Conservation (phyloP, 106 monocot species). For the Chionographis japonica region DNA sequence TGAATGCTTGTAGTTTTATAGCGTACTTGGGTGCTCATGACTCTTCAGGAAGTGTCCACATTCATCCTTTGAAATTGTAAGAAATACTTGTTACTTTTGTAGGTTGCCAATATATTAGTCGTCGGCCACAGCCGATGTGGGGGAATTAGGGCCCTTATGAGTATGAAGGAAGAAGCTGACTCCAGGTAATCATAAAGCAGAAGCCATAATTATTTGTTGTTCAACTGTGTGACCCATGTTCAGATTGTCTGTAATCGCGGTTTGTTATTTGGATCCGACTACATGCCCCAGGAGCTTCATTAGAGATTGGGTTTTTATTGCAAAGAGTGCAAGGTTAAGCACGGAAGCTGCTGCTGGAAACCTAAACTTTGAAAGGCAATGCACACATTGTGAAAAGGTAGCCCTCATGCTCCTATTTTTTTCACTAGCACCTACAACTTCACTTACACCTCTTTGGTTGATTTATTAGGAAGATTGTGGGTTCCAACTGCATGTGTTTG, state of each 20-base stretch:
- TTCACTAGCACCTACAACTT: too few relatives aligned
- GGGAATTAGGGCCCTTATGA: slow-evolving; percentile 93
- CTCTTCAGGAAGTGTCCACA: neutral
- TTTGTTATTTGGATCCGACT: neutral
- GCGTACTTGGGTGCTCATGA: neutral
- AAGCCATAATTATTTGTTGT: neutral
- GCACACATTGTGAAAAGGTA: slow-evolving; percentile 91
- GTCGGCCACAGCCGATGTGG: slow-evolving; percentile 96
- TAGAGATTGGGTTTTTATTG: slow-evolving; percentile 80
- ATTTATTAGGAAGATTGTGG: too few relatives aligned
- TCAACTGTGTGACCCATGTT: neutral
- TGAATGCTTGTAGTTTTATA: neutral
- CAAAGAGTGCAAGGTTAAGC: slow-evolving; percentile 76
- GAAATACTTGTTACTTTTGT: slow-evolving; percentile 7
- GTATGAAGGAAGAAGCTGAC: slow-evolving; percentile 41
- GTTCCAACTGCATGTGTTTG: neutral
- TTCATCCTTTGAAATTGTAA: neutral
- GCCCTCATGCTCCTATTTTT: neutral
- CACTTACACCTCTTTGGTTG: too few relatives aligned
- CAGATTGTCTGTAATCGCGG: neutral
- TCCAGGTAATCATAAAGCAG: slow-evolving; percentile 35
- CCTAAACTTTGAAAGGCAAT: slow-evolving; percentile 72
- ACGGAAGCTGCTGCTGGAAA: slow-evolving; percentile 84
- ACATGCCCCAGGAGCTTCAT: slow-evolving; percentile 57
- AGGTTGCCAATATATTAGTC: slow-evolving; percentile 86